These are phyloP conservation scores for Pachysolen tannophilus DNA, from an alignment of 805 yeast genomes.

Conservation along the genomic window DNA sequence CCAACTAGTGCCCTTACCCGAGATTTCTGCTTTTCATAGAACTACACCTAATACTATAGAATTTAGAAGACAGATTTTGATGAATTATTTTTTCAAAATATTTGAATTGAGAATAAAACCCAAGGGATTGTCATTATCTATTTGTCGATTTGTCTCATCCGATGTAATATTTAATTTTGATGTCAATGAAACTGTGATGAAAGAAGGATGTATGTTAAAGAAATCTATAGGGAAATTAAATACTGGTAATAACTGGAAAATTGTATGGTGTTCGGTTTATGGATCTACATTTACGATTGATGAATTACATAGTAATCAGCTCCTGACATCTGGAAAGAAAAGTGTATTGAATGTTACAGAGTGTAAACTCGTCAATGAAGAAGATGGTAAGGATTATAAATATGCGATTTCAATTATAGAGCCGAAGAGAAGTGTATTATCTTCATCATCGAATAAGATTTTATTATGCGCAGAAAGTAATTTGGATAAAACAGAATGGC, in stretches of 20 bases:
- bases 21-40: constrained; percentile 44
- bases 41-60: constrained; percentile 63
- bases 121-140: constrained; percentile 35
- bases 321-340: constrained; percentile 1
- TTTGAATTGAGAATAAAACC: constrained; percentile 54
- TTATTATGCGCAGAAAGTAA: constrained; percentile 75
- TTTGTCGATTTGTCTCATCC: constrained; percentile 60
- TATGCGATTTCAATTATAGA: constrained; percentile 56
- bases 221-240: constrained; percentile 6
- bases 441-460: constrained; percentile 20
- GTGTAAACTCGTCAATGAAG: constrained; percentile 19
- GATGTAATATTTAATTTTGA: constrained; percentile 37
- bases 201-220: constrained; percentile 11
- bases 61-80: constrained; percentile 43
- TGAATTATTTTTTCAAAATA: constrained; percentile 51
- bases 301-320: neutral
- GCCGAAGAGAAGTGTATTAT: constrained; percentile 25
- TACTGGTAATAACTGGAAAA: constrained; percentile 9
- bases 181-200: constrained; percentile 9
- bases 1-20: constrained; percentile 60
- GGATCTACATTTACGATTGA: constrained; percentile 2
- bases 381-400: constrained; percentile 33
- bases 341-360: constrained; percentile 46
- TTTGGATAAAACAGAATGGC: constrained; percentile 70
- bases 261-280: constrained; percentile 3